Evolutionary conservation across 2,329 filamentous ascomycete genomes (phyloP), one percentile per base, ranked within the genome.

Genomic region (Teratosphaeria gauchensis): DNA sequence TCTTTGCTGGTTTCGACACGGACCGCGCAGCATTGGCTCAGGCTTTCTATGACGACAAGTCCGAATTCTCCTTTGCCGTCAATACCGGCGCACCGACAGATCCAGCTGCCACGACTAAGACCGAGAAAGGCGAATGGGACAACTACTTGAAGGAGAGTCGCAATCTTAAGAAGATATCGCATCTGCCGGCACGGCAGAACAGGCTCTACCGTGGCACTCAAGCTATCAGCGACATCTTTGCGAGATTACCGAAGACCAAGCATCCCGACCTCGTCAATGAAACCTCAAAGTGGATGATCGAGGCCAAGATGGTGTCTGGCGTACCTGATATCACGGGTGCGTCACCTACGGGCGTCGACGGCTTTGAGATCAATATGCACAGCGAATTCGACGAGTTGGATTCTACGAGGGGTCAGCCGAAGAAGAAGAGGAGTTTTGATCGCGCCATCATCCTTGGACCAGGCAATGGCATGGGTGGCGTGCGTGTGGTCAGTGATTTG

Each of bases 311-410:
- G 16, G 77, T 92, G 35, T 82, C 86, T 1, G 85, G 86, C 35
- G 79, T 95, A 28, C 81, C 82, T 2, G 90, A 95, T 65, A 85
- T 85, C 2, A 81, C 80, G 12, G 84, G 85, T 1, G 74, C 86
- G 63, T 86, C 80, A 61, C 71, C 76, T 0, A 76, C 77, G 21
- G 89, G 89, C 4, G 89, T 92, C 21, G 88, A 89, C 63, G 90
- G 90, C 7, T 82, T 95, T 63, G 81, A 89, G 55, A 82, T 95
- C 64, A 86, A 82, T 7, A 80, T 92, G n/a, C 88, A 94, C 66
- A 89, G 90, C 62, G 88, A 92, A 67, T 95, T 90, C 61, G 85
- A 92, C 54, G 91, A 96, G 69, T 77, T 86, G 19, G 83, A 88
- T 64, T 72, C 76, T 3, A 73, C 74, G 16, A 81, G 79, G 24